phyloP scores from a whole-genome alignment of 805 yeast genomes.

The Candida odintsovae region DNA sequence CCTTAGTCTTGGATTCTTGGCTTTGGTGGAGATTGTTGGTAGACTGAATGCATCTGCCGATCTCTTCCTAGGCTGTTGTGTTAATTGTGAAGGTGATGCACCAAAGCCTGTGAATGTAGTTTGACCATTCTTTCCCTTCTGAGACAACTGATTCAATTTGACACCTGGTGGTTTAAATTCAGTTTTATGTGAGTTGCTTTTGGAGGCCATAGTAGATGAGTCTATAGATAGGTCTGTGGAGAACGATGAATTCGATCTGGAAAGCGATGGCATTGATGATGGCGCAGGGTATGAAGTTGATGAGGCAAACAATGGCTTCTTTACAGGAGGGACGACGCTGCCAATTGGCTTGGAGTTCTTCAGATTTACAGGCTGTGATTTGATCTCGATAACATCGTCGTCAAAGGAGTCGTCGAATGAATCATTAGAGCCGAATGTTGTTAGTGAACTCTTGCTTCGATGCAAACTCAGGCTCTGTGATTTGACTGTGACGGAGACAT shows the following conservation, averaged over 20 bases:
- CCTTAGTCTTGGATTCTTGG: slow-evolving; percentile 11
- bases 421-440: background rate
- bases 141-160: background rate
- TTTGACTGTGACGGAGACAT: background rate
- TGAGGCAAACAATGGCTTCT: background rate
- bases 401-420: background rate
- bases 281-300: background rate
- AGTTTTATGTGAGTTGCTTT: background rate
- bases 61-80: slow-evolving; percentile 1
- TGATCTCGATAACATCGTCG: slow-evolving; percentile 1
- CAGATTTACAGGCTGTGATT: slow-evolving; percentile 5
- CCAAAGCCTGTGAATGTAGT: background rate
- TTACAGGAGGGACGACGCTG: background rate
- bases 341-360: slow-evolving; percentile 14
- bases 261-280: background rate
- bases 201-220: background rate
- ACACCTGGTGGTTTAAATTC: background rate
- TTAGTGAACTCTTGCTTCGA: slow-evolving; percentile 1
- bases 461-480: background rate
- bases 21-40: background rate
- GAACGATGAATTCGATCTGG: background rate
- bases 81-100: background rate
- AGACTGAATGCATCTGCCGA: slow-evolving; percentile 1
- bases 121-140: background rate
- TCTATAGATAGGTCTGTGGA: background rate